Evolutionary conservation across 441 rosid genomes (phyloP).

Genomic region (Erysimum cheiri): DNA sequence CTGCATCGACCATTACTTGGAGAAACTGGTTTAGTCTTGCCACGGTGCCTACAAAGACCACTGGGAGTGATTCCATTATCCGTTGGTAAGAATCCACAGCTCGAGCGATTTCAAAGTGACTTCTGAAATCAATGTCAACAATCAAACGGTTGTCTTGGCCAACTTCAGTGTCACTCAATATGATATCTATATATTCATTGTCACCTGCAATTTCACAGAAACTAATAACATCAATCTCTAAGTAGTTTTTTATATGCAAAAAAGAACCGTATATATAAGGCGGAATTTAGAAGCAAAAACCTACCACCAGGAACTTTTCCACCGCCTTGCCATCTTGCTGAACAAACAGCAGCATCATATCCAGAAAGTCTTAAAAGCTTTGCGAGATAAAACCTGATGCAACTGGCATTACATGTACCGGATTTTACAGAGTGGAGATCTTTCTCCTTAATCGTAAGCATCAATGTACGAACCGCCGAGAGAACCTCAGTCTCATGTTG

Average conservation of each 20-base stretch:
- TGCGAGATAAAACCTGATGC: constrained; percentile 76
- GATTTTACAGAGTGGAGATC: constrained; percentile 62
- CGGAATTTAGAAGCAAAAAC: constrained; percentile 1
- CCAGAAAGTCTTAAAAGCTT: constrained; percentile 80
- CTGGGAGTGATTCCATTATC: constrained; percentile 75
- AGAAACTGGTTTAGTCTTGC: constrained; percentile 73
- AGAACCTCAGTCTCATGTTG: constrained; percentile 66
- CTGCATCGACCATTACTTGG: constrained; percentile 88
- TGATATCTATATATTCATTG: constrained; percentile 82
- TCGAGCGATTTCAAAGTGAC: constrained; percentile 95
- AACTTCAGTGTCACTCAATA: constrained; percentile 44
- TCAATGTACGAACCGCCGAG: constrained; percentile 60
- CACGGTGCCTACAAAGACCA: constrained; percentile 74
- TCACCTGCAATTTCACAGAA: constrained; percentile 62
- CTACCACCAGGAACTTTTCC: constrained; percentile 96
- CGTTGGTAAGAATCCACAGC: constrained; percentile 82
- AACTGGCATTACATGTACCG: constrained; percentile 80
- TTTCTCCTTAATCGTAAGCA: constrained; percentile 61
- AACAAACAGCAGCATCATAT: constrained; percentile 86
- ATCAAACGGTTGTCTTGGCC: constrained; percentile 74
- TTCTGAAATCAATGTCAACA: constrained; percentile 81
- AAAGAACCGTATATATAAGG: background rate
- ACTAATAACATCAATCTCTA: constrained; percentile 12
- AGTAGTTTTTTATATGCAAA: background rate
- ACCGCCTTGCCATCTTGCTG: constrained; percentile 78